Evolutionary conservation across 805 yeast species (phyloP).

Genomic region (Lipomyces spencermartinsiae): DNA sequence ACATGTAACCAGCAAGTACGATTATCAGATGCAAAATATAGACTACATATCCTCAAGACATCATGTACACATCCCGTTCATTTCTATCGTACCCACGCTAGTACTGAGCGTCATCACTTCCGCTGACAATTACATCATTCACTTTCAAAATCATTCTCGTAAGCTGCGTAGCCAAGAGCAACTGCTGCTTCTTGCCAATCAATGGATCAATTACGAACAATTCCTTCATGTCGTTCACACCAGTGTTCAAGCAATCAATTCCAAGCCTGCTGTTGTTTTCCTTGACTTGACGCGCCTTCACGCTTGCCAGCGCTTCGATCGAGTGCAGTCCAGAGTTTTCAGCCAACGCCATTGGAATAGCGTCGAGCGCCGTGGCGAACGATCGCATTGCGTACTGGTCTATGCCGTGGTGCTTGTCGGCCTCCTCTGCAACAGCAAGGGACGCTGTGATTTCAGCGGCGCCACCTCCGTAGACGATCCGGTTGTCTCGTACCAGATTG

Average conservation of each 20-base stretch:
- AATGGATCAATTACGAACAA: conserved; percentile 95
- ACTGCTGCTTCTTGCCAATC: conserved; percentile 96
- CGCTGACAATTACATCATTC: conserved; percentile 92
- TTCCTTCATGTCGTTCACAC: conserved; percentile 91
- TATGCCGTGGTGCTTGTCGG: conserved; percentile 91
- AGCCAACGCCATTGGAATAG: conserved; percentile 91
- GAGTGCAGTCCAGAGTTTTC: conserved; percentile 97
- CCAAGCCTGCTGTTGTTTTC: conserved; percentile 77
- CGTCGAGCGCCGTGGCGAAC: conserved; percentile 87
- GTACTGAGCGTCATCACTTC: conserved; percentile 63
- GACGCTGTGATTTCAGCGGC: conserved; percentile 97
- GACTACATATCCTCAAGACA: background rate
- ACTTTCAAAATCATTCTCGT: conserved; percentile 97
- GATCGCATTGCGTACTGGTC: conserved; percentile 98
- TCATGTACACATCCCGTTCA: background rate
- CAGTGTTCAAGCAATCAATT: conserved; percentile 90
- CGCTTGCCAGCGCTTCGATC: conserved; percentile 81
- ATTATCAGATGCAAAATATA: background rate
- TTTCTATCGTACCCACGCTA: conserved; percentile 6
- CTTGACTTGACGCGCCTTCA: conserved; percentile 83
- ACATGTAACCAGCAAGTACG: background rate
- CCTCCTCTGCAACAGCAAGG: conserved; percentile 85
- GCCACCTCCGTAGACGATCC: conserved; percentile 99
- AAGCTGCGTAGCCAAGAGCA: conserved; percentile 92
- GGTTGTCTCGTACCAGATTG: conserved; percentile 86